These are phyloP conservation scores for Zoysia pacifica DNA, from an alignment of 176 grass and related monocot genomes.

Conservation along the genomic window DNA sequence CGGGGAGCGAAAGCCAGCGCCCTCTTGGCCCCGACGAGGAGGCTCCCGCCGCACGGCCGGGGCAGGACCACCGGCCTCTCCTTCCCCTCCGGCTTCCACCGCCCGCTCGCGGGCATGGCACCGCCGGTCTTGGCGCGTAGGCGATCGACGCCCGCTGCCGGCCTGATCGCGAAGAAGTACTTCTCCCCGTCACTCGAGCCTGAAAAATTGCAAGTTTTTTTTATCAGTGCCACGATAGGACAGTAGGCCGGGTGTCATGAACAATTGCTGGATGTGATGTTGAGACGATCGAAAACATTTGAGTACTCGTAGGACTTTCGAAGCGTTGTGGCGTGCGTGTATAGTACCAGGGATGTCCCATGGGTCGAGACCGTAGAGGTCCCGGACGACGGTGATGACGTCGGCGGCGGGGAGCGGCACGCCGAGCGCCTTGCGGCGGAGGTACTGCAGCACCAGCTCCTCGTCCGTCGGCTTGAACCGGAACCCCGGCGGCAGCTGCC, in stretches of 20 bases:
- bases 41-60: slow-evolving; percentile 40
- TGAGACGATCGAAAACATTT: neutral
- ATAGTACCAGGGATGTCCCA: slow-evolving; percentile 62
- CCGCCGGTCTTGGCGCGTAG: neutral
- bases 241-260: neutral
- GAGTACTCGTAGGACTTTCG: neutral
- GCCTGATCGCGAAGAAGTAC: slow-evolving; percentile 68
- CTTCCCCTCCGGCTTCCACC: slow-evolving; percentile 68
- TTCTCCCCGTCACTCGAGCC: slow-evolving; percentile 60
- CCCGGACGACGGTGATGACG: slow-evolving; percentile 62
- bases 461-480: slow-evolving; percentile 81
- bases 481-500: slow-evolving; percentile 80
- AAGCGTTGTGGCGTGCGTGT: neutral
- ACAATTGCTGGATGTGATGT: neutral
- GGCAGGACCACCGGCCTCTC: slow-evolving; percentile 47
- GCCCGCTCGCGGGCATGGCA: slow-evolving; percentile 44
- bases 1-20: slow-evolving; percentile 55
- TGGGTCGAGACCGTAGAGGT: slow-evolving; percentile 62
- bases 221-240: neutral
- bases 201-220: slow-evolving; percentile 22
- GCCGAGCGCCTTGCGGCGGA: slow-evolving; percentile 62
- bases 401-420: slow-evolving; percentile 63
- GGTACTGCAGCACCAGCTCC: slow-evolving; percentile 95
- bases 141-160: slow-evolving; percentile 11
- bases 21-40: slow-evolving; percentile 71